These are phyloP conservation scores for Mallotus nudiflorus DNA, from an alignment of 345 rosid genomes.

Conservation along the genomic window DNA sequence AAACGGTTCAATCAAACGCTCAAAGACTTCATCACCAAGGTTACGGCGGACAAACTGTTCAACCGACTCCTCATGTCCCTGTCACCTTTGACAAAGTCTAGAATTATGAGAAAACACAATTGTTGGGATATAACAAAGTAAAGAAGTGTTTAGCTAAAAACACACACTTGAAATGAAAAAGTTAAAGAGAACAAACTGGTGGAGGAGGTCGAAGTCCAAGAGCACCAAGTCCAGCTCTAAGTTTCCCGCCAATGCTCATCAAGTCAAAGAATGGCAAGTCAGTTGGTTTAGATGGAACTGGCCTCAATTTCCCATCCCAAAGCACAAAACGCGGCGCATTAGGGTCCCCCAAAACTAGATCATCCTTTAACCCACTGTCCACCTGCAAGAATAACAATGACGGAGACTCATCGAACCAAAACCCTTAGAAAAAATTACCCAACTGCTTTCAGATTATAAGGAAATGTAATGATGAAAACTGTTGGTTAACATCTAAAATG, in stretches of 20 bases:
- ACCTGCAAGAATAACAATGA: conserved; percentile 49
- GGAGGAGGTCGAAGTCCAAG: conserved; percentile 83
- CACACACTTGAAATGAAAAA: conserved; percentile 1
- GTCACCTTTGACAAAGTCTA: conserved; percentile 72
- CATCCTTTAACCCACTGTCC: conserved; percentile 84
- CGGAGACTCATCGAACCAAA: too few species aligned
- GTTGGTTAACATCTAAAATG: too few species aligned
- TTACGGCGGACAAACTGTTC: conserved; percentile 96
- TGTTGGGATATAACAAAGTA: neutral
- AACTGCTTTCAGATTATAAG: too few species aligned
- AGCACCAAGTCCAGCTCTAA: conserved; percentile 90
- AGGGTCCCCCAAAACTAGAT: conserved; percentile 91
- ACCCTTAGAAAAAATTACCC: neutral
- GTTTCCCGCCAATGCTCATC: conserved; percentile 86
- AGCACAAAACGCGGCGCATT: conserved; percentile 83
- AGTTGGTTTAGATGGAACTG: conserved; percentile 72
- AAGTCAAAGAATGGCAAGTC: conserved; percentile 81
- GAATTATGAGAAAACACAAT: conserved; percentile 42
- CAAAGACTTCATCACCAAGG: conserved; percentile 90
- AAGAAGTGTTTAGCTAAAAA: neutral
- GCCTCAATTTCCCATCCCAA: conserved; percentile 87
- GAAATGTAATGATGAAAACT: too few species aligned
- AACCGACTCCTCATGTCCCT: conserved; percentile 93
- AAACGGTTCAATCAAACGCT: conserved; percentile 94
- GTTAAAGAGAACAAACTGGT: conserved; percentile 63